Evolutionary conservation across 73 alveolate species (phyloP), one percentile per base, ranked within the genome.

Genomic region (Paramecium bursaria): DNA sequence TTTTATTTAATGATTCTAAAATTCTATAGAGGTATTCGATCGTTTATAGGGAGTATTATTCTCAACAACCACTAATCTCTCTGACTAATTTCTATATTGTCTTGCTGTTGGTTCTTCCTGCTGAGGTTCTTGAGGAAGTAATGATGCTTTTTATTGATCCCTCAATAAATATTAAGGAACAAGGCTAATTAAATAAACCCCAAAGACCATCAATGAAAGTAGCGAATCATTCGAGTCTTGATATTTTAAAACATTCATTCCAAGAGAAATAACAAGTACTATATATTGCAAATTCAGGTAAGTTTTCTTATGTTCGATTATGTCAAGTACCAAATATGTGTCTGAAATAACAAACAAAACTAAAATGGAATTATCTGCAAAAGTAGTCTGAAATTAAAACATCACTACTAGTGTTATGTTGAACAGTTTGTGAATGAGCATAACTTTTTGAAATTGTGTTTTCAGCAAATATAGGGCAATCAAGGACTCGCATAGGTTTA

Each of bases 121-220:
- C 76, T 17, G 47, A 30, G 3, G 33, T 30, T 57, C 14, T 23
- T 42, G 2, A 27, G 33, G n/a, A n/a, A n/a, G n/a, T n/a, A n/a
- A n/a, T n/a, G n/a, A n/a, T n/a, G n/a, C n/a, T n/a, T n/a, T n/a
- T n/a, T n/a, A n/a, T n/a, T n/a, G n/a, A n/a, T n/a, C n/a, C n/a
- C n/a, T n/a, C n/a, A 57, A 27, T 13, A 57, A 23, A 5, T 57
- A 25, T 57, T 57, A 30, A 25, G 76, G 76, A 9, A 50, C 76
- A n/a, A 10, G 17, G 19, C 51, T 30, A 23, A 57, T 26, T 1
- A 57, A 57, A 57, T 57, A 57, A 17, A 57, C 76, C 27, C 27
- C 27, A 30, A 57, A 30, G 1, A 42, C 30, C 51, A 26, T 27
- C 13, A 57, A 30, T 7, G 33, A n/a, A 57, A 57, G 33, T 26